These are phyloP conservation scores for Aspergillus brasiliensis DNA, from an alignment of 2,329 filamentous ascomycete species.

Conservation along the genomic window DNA sequence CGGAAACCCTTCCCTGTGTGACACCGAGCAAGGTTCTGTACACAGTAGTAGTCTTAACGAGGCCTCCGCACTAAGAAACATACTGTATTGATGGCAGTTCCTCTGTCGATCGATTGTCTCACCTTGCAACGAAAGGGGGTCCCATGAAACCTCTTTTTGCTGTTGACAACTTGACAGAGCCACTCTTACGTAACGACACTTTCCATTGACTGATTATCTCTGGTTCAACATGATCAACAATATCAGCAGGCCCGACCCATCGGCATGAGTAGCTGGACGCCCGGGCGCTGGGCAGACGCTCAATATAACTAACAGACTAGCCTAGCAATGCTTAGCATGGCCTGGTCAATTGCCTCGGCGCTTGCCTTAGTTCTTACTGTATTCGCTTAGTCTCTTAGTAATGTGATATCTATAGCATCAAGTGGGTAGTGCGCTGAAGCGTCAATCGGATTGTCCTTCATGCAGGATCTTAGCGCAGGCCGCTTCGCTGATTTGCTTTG, in stretches of 20 bases:
- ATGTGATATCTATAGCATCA: neutral
- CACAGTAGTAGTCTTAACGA: constrained; percentile 2
- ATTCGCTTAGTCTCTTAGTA: neutral
- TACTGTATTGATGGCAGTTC: neutral
- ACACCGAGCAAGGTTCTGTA: neutral
- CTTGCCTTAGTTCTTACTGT: neutral
- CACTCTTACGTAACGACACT: constrained; percentile 3
- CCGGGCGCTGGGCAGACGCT: neutral
- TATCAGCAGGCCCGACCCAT: neutral
- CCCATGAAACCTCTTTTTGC: neutral
- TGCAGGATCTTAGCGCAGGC: neutral
- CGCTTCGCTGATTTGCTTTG: neutral
- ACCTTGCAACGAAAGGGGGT: neutral
- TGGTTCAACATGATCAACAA: neutral
- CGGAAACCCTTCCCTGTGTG: neutral
- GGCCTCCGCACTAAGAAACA: neutral
- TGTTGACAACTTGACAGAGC: neutral
- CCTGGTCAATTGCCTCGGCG: neutral
- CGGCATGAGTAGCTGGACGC: neutral
- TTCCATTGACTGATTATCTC: too few relatives aligned
- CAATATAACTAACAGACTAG: neutral
- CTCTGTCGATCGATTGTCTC: neutral
- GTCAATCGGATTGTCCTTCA: neutral
- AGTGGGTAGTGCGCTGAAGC: neutral
- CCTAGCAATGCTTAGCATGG: constrained; percentile 2